These are phyloP conservation scores for Tetracladium setigerum DNA, from an alignment of 495 filamentous ascomycete species.

Conservation along the genomic window DNA sequence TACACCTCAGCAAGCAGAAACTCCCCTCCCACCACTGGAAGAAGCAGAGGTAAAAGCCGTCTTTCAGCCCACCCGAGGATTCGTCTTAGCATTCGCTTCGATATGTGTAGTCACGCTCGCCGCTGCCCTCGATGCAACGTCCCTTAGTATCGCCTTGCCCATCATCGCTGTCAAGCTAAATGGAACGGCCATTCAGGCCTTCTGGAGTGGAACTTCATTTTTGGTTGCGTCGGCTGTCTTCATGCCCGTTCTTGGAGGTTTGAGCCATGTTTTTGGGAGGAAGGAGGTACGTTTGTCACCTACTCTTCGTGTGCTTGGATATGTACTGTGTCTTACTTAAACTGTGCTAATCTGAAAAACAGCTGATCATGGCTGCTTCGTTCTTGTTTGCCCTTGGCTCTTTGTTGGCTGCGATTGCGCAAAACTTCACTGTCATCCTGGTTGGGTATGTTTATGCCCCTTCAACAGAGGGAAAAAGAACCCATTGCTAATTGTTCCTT, in stretches of 20 bases:
- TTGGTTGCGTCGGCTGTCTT: constrained; percentile 44
- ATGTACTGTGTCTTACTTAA: background rate
- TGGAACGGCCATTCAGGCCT: constrained; percentile 50
- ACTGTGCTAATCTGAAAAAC: constrained; percentile 18
- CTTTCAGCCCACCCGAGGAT: constrained; percentile 14
- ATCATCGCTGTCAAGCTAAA: constrained; percentile 41
- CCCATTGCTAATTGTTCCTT: too few species aligned
- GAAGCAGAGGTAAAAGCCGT: background rate
- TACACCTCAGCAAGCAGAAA: too few species aligned
- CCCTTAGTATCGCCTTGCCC: constrained; percentile 64
- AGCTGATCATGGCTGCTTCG: constrained; percentile 21
- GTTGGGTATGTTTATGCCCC: constrained; percentile 30
- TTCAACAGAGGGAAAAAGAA: too few species aligned
- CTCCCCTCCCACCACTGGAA: constrained; percentile 1
- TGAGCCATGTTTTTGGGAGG: constrained; percentile 47
- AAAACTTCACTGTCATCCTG: constrained; percentile 52
- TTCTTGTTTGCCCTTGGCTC: constrained; percentile 51
- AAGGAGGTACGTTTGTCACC: constrained; percentile 16
- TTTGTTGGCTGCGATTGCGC: constrained; percentile 49
- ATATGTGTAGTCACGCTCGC: constrained; percentile 56
- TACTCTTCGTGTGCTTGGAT: too few species aligned
- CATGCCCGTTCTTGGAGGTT: constrained; percentile 40
- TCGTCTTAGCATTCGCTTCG: constrained; percentile 44
- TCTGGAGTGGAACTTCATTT: constrained; percentile 52
- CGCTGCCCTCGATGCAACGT: constrained; percentile 68